Percentiles rank a stretch among this genome's conserved stretches.
These are phyloP conservation scores for Podospora bellae-mahoneyi DNA, from an alignment of 495 filamentous ascomycete species.

Conservation along the genomic window DNA sequence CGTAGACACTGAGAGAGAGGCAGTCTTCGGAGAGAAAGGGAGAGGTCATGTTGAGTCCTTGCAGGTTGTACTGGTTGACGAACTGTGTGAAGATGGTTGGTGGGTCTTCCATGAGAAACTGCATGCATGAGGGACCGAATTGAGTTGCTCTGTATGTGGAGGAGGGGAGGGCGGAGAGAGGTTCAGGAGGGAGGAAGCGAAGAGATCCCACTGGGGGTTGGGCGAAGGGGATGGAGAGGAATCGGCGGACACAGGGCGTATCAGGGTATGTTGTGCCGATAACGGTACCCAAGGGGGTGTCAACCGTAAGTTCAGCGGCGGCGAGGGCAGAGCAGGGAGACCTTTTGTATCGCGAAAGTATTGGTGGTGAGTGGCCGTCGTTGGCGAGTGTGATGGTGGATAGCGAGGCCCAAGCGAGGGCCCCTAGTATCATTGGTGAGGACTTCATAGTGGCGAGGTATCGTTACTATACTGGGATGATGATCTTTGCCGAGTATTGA, in stretches of 20 bases:
- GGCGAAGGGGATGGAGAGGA: constrained; percentile 57
- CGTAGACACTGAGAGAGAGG: constrained; percentile 52
- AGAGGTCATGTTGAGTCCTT: constrained; percentile 22
- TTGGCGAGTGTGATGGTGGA: neutral
- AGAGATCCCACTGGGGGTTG: constrained; percentile 47
- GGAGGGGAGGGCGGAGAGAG: constrained; percentile 14
- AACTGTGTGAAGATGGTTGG: constrained; percentile 24
- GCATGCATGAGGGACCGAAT: constrained; percentile 25
- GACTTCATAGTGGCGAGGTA: neutral
- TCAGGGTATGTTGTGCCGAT: constrained; percentile 17
- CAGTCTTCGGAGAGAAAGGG: constrained; percentile 49
- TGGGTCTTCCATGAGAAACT: constrained; percentile 17
- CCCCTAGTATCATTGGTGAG: neutral
- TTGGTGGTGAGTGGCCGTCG: neutral
- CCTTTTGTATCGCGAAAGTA: neutral
- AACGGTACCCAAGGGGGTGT: constrained; percentile 10
- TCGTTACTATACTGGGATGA: neutral
- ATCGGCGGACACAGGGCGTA: constrained; percentile 31
- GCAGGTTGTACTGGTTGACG: constrained; percentile 26
- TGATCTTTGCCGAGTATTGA: too few relatives aligned
- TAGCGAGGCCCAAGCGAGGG: neutral
- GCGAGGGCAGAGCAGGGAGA: neutral
- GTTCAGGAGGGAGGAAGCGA: constrained; percentile 41
- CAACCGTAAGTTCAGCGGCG: constrained; percentile 15
- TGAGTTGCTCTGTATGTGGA: constrained; percentile 17